These are phyloP conservation scores for Xylaria acuta DNA, from an alignment of 495 filamentous ascomycete genomes.

Conservation along the genomic window DNA sequence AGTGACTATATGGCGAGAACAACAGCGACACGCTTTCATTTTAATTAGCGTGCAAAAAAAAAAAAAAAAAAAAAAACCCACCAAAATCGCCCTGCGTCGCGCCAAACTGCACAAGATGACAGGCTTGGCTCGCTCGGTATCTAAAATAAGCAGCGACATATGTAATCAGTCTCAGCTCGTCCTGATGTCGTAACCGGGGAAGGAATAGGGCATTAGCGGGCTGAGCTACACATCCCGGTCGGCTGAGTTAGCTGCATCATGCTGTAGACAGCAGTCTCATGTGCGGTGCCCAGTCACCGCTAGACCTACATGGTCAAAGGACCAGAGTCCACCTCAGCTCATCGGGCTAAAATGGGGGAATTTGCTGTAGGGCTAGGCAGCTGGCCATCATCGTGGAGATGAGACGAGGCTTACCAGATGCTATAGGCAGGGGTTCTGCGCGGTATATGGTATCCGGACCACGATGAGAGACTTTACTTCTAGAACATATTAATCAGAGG, in stretches of 20 bases:
- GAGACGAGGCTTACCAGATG: slow-evolving; percentile 13
- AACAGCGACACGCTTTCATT: background rate
- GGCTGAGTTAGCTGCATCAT: background rate
- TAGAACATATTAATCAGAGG: slow-evolving; percentile 10
- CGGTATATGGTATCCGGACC: background rate
- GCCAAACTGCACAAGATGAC: background rate
- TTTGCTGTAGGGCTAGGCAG: slow-evolving; percentile 15
- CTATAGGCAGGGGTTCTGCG: background rate
- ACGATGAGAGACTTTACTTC: background rate
- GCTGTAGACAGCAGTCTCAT: slow-evolving; percentile 9
- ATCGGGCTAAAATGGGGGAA: slow-evolving; percentile 1
- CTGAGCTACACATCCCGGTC: slow-evolving; percentile 1
- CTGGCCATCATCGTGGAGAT: slow-evolving; percentile 12
- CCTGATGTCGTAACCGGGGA: background rate
- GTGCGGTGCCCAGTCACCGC: background rate
- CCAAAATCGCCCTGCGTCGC: background rate
- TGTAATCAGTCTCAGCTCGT: slow-evolving; percentile 17
- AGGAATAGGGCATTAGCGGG: slow-evolving; percentile 4
- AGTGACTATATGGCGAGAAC: background rate
- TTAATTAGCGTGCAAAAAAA: background rate
- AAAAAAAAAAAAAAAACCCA: too few relatives aligned
- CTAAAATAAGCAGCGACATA: slow-evolving; percentile 21
- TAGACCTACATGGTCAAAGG: slow-evolving; percentile 16
- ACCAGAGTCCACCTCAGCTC: slow-evolving; percentile 10
- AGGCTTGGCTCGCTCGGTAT: background rate